phyloP scores from a whole-genome alignment of 495 filamentous ascomycete species.

The Trichoderma erinaceum region DNA sequence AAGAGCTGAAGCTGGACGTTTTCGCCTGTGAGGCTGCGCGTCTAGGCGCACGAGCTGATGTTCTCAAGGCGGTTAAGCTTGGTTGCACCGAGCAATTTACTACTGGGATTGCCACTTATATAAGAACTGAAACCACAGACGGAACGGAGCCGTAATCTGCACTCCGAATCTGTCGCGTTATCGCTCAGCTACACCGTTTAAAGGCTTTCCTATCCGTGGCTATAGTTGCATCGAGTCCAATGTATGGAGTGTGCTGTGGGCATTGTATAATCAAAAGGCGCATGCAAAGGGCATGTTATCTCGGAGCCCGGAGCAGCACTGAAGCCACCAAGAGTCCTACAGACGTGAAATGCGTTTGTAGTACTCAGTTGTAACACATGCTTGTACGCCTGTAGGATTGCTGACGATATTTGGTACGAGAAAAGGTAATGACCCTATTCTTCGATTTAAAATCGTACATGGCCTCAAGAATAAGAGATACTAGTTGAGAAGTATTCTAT shows the following conservation, averaged over 20 bases:
- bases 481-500: background rate
- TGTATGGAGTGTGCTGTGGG: background rate
- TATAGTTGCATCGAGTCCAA: background rate
- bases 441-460: no score
- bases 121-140: background rate
- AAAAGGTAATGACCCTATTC: no score
- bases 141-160: slow-evolving; percentile 3
- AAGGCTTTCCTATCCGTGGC: background rate
- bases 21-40: no score
- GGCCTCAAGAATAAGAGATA: no score
- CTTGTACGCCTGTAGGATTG: no score
- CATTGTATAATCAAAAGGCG: background rate
- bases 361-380: no score
- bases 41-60: background rate
- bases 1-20: no score
- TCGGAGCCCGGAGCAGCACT: background rate
- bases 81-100: background rate
- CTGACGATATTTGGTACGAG: no score
- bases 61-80: background rate
- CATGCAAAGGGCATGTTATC: background rate
- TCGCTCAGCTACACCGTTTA: background rate
- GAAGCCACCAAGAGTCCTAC: background rate
- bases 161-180: background rate
- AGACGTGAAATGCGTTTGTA: no score
- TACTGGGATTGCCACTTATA: background rate